Conservation (phyloP, 495 filamentous ascomycete genomes). For the Aspergillus coremiiformis region DNA sequence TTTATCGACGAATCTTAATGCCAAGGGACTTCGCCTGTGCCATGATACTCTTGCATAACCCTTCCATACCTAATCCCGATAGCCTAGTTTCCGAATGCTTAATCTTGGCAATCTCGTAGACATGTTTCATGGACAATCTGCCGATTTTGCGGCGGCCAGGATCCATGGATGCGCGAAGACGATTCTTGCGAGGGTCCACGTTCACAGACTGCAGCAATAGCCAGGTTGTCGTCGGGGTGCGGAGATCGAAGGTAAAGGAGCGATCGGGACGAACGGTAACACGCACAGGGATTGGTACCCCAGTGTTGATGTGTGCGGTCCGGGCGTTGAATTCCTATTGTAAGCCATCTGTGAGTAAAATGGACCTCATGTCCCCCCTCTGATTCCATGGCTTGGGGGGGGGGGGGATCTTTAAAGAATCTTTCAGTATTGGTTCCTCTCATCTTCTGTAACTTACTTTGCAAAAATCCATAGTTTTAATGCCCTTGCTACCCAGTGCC, state of each 20-base stretch:
- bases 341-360: not conserved
- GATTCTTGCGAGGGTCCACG: conserved; percentile 65
- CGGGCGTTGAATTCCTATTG: conserved; percentile 93
- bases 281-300: conserved; percentile 81
- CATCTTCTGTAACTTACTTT: conserved; percentile 54
- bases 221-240: conserved; percentile 86
- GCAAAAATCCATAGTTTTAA: conserved; percentile 99
- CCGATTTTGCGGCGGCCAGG: conserved; percentile 76
- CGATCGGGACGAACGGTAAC: conserved; percentile 92
- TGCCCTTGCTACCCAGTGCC: conserved; percentile 92
- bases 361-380: not conserved
- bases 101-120: conserved; percentile 97
- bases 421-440: not conserved
- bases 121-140: conserved; percentile 82
- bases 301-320: conserved; percentile 73
- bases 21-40: conserved; percentile 84
- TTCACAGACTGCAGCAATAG: conserved; percentile 79
- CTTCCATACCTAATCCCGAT: conserved; percentile 70
- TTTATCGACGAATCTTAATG: conserved; percentile 66
- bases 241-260: conserved; percentile 85
- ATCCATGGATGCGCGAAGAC: conserved; percentile 67
- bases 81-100: conserved; percentile 80
- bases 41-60: conserved; percentile 78
- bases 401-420: no score
- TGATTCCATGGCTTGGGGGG: no score